phyloP scores from a whole-genome alignment of 1,284 basidiomycete species.

The Ustilago hordei region DNA sequence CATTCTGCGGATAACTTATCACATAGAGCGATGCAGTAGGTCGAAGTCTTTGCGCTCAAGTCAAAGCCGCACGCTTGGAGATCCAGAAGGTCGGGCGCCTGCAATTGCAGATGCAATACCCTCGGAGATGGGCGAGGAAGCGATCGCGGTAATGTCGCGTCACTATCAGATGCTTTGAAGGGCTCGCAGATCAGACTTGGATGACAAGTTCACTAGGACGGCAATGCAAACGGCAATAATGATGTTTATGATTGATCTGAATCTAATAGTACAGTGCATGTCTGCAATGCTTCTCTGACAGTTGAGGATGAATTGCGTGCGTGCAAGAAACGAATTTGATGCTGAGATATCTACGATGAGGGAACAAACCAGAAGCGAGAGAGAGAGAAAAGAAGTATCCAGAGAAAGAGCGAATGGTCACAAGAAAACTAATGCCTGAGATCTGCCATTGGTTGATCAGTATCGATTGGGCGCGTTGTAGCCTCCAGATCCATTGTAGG shows the following conservation, averaged over 20 bases:
- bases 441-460: not conserved
- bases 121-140: slow-evolving; percentile 10
- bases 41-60: not conserved
- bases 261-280: slow-evolving; percentile 7
- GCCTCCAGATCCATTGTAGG: slow-evolving; percentile 29
- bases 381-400: not conserved
- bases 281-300: not conserved
- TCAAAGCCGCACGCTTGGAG: not conserved
- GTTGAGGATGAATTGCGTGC: not conserved
- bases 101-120: not conserved
- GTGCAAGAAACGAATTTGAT: slow-evolving; percentile 4
- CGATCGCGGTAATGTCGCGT: not conserved
- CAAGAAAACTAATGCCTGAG: not conserved
- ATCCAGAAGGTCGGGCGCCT: not conserved
- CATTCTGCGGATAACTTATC: too few relatives aligned
- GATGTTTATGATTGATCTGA: not conserved
- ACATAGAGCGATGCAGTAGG: too few relatives aligned
- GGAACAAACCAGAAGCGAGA: not conserved
- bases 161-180: not conserved
- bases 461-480: slow-evolving; percentile 23
- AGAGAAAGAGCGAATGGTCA: not conserved
- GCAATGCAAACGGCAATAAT: not conserved
- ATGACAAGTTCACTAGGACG: not conserved
- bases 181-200: not conserved
- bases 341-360: slow-evolving; percentile 6